phyloP scores from a whole-genome alignment of 2,329 filamentous ascomycete genomes.

The Conoideocrella luteorostrata region DNA sequence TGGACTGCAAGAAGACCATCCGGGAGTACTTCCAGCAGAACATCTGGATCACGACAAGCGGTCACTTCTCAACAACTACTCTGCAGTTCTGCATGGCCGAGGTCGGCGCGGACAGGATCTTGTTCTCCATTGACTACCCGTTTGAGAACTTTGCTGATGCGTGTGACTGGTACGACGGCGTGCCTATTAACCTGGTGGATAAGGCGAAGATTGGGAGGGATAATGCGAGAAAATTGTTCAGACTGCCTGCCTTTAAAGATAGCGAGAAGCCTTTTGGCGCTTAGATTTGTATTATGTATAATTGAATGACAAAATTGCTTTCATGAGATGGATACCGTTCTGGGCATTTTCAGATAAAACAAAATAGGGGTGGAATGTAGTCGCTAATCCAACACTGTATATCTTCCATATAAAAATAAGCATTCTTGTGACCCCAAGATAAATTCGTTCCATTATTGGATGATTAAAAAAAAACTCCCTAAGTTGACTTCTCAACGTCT shows the following conservation, averaged over 20 bases:
- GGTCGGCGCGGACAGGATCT: conserved; percentile 41
- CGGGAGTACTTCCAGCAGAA: conserved; percentile 48
- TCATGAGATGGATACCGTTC: too few relatives aligned
- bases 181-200: conserved; percentile 26
- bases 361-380: too few relatives aligned
- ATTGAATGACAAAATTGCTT: too few relatives aligned
- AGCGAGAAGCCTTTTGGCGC: conserved; percentile 7
- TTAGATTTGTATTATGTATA: too few relatives aligned
- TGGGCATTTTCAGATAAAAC: too few relatives aligned
- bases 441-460: too few relatives aligned
- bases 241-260: conserved; percentile 29
- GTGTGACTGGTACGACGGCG: conserved; percentile 34
- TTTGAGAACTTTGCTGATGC: conserved; percentile 40
- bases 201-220: conserved; percentile 35
- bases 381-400: too few relatives aligned
- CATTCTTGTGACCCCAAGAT: too few relatives aligned
- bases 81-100: conserved; percentile 43
- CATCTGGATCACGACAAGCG: conserved; percentile 51
- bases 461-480: too few relatives aligned
- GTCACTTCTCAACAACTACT: conserved; percentile 48
- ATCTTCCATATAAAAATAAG: too few relatives aligned
- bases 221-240: conserved; percentile 36
- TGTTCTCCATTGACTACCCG: conserved; percentile 49
- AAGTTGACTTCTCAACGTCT: conserved; percentile 1
- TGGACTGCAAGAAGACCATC: conserved; percentile 41